Evolutionary conservation across 2,329 filamentous ascomycete genomes (phyloP), one percentile per base, ranked within the genome.

Genomic region (Stachybotrys chlorohalonatus): DNA sequence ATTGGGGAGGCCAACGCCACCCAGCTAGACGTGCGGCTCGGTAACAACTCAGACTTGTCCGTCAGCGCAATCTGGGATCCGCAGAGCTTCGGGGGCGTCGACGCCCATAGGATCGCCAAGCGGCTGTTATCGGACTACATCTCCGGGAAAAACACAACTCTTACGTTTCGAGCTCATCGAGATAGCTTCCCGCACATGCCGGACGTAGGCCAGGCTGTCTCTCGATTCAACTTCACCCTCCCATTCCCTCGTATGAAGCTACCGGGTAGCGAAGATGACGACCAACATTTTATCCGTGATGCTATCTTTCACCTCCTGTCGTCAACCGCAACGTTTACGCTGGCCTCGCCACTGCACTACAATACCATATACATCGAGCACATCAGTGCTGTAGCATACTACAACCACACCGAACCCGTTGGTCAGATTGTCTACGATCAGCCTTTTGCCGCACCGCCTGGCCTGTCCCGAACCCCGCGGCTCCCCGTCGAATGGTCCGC

Each of bases 251-350:
- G 76, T 16, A 72, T 96, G 47, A 74, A 75, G 1, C 70, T 83
- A 1, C 86, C 84, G 15, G 77, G 78, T 64, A 63, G 65, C n/a
- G 65, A 63, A 5, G 62, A 71, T 66, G 46, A 16, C 32, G 66
- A 74, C 13, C 70, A 72, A 11, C 83, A 84, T 59, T 96, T 97
- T 68, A 90, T 99, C 62, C 82, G 87, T 66, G 85, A 90, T 62
- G 89, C 92, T 11, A 93, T 86, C 7, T 85, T 99, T 70, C 91
- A 97, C 71, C 71, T 97, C 53, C 79, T 94, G 58, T 88, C 89
- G 15, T 95, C 90, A 0, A 91, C 90, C 0, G 93, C 93, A 4
- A 84, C 86, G 1, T 96, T 99, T 69, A 85, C 82, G 0, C 78
- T 97, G 24, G 79, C 85, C 46, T 96, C 92, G 0, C 94, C 94